Base-by-base conservation (phyloP, 169 alveolate genomes). In the Perkinsus marinus region DNA sequence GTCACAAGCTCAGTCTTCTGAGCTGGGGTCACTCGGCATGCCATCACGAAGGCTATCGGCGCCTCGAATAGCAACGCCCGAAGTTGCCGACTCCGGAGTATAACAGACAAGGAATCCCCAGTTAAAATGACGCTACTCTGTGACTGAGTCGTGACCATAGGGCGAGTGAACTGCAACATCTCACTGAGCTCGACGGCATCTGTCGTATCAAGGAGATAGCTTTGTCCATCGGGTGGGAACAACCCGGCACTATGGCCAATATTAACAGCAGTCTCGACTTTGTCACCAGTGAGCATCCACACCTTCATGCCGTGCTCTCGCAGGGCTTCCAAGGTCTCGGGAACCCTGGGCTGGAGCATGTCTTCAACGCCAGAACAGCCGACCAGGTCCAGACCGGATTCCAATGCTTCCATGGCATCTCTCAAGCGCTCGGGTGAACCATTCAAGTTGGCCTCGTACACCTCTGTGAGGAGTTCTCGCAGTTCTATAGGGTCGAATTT, bases 261-360 rank as follows among this genome's bases (percentile, higher is more conserved):
- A 94, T 98, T 98, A 92, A 98, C 97, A 6, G 99, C 99, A 10
- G 99, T 98, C 93, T 98, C 99, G 91, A 98, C 95, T 94, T 98
- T 98, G 95, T 98, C 99, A 41, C 99, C 99, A 10, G 99, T 99
- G 39, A 98, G 96, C 99, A 98, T 98, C 99, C 99, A 98, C 3
- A 98, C 97, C 93, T 98, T 98, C 43, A 99, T 97, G 30, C 99
- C 99, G 0, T 99, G 99, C 57, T 95, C 92, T 92, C 98, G 94
- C 91, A 99, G 95, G 91, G 97, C 97, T 90, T 96, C 97, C 57
- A 99, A 97, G 5, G 99, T 96, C 94, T 98, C 99, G 19, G 99
- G 99, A 34, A 99, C 99, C 38, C 97, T 97, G 39, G 98, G 99
- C 94, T 98, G 98, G 91, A 99, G 95, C 93, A 97, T 97, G 95